phyloP scores from a whole-genome alignment of 2,329 filamentous ascomycete genomes.

The Bisporella sp. region DNA sequence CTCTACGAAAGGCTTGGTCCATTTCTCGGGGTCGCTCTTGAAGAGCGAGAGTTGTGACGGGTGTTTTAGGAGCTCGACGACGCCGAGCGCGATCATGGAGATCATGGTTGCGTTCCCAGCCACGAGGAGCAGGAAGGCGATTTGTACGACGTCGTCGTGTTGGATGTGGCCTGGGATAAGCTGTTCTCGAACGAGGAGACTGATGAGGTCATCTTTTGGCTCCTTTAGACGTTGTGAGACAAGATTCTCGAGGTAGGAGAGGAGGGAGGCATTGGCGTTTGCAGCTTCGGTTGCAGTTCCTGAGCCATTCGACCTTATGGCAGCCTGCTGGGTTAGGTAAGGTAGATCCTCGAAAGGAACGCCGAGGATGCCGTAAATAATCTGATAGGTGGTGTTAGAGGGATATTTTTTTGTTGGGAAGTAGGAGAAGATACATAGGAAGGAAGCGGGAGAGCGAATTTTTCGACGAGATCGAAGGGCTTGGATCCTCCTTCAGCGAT shows the following conservation, averaged over 20 bases:
- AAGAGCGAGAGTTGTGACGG: conserved; percentile 36
- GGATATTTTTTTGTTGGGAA: conserved; percentile 24
- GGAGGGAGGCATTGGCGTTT: conserved; percentile 37
- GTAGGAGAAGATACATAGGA: conserved; percentile 39
- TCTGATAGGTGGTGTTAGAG: no score
- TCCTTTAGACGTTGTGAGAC: conserved; percentile 33
- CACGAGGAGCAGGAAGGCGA: conserved; percentile 42
- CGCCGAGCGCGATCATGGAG: conserved; percentile 41
- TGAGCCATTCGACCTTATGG: conserved; percentile 40
- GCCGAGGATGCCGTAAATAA: no score
- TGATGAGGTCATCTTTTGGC: conserved; percentile 40
- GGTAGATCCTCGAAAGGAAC: no score
- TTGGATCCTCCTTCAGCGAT: conserved; percentile 29
- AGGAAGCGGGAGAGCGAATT: conserved; percentile 40
- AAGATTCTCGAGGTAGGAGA: conserved; percentile 37
- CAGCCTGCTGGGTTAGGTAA: conserved; percentile 31
- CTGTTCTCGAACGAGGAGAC: conserved; percentile 27
- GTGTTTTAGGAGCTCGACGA: conserved; percentile 37
- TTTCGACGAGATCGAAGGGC: conserved; percentile 39
- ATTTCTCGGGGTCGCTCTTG: conserved; percentile 30
- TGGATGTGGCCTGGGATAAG: conserved; percentile 26
- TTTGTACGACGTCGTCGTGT: conserved; percentile 30
- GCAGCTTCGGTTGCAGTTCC: conserved; percentile 39
- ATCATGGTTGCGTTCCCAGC: conserved; percentile 47
- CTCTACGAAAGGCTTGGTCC: conserved; percentile 35